Evolutionary conservation across 495 filamentous ascomycete species (phyloP), one percentile per base, ranked within the genome.

Genomic region (Penicillium pancosmium): DNA sequence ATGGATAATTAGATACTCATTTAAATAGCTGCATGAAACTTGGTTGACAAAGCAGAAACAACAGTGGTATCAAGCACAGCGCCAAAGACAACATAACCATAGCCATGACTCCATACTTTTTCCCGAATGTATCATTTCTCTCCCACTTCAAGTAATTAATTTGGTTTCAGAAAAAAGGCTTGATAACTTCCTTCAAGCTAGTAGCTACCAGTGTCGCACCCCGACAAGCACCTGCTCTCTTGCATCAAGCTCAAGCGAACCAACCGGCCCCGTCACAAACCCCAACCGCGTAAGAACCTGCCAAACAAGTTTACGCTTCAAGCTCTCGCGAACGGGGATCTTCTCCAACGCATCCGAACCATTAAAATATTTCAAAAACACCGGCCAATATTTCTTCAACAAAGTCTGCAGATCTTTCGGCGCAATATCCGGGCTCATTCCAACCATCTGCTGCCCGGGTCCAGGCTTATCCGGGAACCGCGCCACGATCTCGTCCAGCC

Each of bases 271-370:
- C 6, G 68, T 72, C 27, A 66, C 56, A 15, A 75, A 48, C 13
- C 77, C 77, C 21, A 78, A 43, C 2, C 77, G 76, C 56, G 63
- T 71, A 8, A 80, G 71, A n/a, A 93, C 72, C 59, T 81, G 84
- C 82, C 87, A 90, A 13, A 90, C 87, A 58, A 87, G 84, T 75
- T 93, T 95, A 46, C 92, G 79, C 77, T 93, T 95, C 75, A 96
- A 79, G 10, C 86, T 86, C 76, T 98, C 92, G 36, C 86, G 80
- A 11, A 92, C 80, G 0, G 86, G 80, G 66, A 98, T 90, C 70
- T 93, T 88, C 77, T 98, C 94, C 40, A 98, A 74, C 5, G 93
- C 91, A 70, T 91, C 86, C 46, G 80, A 79, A 2, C 94, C 94
- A 73, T 98, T 93, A 61, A 97, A 91, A 71, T 97, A 95, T 69